These are phyloP conservation scores for Aspergillus bridgeri DNA, from an alignment of 495 filamentous ascomycete species.

Conservation along the genomic window DNA sequence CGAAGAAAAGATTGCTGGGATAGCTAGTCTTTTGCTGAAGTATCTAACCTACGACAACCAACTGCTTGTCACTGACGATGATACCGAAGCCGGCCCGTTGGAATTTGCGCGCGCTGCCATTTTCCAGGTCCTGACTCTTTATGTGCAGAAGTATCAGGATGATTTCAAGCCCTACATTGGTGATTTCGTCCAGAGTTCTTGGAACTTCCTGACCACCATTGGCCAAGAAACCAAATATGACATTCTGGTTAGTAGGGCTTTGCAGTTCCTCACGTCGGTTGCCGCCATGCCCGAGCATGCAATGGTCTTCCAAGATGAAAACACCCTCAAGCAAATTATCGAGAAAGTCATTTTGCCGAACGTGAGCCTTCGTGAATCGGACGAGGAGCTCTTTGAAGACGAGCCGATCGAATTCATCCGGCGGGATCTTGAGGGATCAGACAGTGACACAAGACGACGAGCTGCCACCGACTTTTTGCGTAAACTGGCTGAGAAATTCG, in stretches of 20 bases:
- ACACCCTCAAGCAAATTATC: slow-evolving; percentile 73
- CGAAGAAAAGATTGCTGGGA: slow-evolving; percentile 72
- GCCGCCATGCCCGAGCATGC: slow-evolving; percentile 74
- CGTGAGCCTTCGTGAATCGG: slow-evolving; percentile 81
- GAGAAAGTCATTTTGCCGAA: slow-evolving; percentile 96
- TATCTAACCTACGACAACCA: slow-evolving; percentile 88
- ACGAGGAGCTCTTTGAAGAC: slow-evolving; percentile 94
- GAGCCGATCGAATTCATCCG: slow-evolving; percentile 99
- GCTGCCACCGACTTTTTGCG: slow-evolving; percentile 92
- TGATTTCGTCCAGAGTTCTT: slow-evolving; percentile 82
- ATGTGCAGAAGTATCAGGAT: slow-evolving; percentile 89
- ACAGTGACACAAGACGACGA: slow-evolving; percentile 85
- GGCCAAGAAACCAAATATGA: slow-evolving; percentile 90
- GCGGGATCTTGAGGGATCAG: slow-evolving; percentile 91
- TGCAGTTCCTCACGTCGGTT: slow-evolving; percentile 91
- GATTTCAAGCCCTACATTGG: slow-evolving; percentile 75
- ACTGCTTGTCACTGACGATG: slow-evolving; percentile 75
- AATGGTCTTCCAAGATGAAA: slow-evolving; percentile 75
- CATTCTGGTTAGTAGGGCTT: slow-evolving; percentile 86
- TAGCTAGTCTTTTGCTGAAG: slow-evolving; percentile 80
- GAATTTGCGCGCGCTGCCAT: slow-evolving; percentile 89
- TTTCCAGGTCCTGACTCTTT: slow-evolving; percentile 82
- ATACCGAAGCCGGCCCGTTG: slow-evolving; percentile 76
- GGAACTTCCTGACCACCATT: slow-evolving; percentile 82
- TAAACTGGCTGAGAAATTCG: slow-evolving; percentile 82